These are phyloP conservation scores for Fusarium pseudonygamai DNA, from an alignment of 2,329 filamentous ascomycete species.

Conservation along the genomic window DNA sequence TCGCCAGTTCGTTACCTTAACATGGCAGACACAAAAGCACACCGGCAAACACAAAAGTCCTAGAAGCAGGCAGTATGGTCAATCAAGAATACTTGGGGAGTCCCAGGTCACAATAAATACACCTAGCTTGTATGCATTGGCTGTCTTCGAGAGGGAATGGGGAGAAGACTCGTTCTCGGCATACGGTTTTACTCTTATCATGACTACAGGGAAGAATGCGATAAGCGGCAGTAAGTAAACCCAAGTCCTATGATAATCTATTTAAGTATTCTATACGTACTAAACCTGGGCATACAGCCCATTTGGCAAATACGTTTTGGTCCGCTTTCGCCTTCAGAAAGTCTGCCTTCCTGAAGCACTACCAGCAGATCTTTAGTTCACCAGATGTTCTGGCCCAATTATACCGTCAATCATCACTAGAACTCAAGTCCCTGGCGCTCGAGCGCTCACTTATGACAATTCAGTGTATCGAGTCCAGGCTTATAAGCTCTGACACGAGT, in stretches of 20 bases:
- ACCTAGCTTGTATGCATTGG: neutral
- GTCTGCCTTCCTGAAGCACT: conserved; percentile 7
- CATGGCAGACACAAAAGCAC: neutral
- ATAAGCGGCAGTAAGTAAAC: neutral
- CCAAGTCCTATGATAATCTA: rapidly evolving
- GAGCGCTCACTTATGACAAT: conserved; percentile 9
- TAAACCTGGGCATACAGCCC: neutral
- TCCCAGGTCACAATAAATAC: neutral
- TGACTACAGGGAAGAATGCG: conserved; percentile 3
- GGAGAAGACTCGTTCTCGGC: conserved; percentile 15
- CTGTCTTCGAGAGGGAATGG: conserved; percentile 15
- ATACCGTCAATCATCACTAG: neutral
- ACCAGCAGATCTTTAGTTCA: neutral
- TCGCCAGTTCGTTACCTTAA: neutral
- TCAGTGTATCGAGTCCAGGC: conserved; percentile 3
- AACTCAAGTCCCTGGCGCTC: neutral
- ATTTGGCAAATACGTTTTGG: neutral
- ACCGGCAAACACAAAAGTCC: neutral
- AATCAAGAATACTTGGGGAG: neutral
- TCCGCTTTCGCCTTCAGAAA: conserved; percentile 15
- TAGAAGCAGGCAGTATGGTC: neutral
- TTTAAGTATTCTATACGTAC: neutral
- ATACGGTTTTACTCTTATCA: conserved; percentile 12
- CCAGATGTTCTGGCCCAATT: neutral
- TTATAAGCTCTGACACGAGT: neutral